A percentile compares a stretch with the other conserved stretches of the same genome.
Conservation (phyloP, 805 yeast species). For the Lipomyces chichibuensis region DNA sequence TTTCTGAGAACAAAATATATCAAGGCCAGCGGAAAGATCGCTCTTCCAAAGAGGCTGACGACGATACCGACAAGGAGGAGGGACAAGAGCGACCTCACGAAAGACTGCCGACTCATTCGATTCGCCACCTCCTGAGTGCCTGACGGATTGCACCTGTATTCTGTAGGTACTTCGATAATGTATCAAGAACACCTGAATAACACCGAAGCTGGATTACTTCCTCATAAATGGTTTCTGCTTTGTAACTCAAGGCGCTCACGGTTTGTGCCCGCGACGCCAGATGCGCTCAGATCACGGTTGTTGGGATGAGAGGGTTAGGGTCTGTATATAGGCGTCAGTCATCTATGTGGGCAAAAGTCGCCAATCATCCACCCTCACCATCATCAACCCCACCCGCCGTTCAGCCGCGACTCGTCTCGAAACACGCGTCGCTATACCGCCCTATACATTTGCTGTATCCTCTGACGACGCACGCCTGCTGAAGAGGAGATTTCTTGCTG, state of each 20-base stretch:
- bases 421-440: background rate
- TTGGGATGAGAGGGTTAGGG: too few species aligned
- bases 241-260: too few species aligned
- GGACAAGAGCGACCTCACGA: background rate
- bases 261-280: too few species aligned
- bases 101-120: background rate
- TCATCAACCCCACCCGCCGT: background rate
- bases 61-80: background rate
- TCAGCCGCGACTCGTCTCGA: background rate
- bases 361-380: background rate
- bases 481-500: background rate
- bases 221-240: too few species aligned
- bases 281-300: too few species aligned
- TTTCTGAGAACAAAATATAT: background rate
- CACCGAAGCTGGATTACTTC: too few species aligned
- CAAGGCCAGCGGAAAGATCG: background rate
- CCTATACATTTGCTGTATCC: background rate
- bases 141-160: background rate
- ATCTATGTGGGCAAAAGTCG: background rate
- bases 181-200: background rate
- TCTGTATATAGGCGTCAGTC: too few species aligned
- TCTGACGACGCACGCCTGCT: conserved; percentile 8
- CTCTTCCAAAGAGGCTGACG: background rate
- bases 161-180: background rate
- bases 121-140: background rate